phyloP scores from a whole-genome alignment of 345 rosid genomes.

The Hirschfeldia incana region DNA sequence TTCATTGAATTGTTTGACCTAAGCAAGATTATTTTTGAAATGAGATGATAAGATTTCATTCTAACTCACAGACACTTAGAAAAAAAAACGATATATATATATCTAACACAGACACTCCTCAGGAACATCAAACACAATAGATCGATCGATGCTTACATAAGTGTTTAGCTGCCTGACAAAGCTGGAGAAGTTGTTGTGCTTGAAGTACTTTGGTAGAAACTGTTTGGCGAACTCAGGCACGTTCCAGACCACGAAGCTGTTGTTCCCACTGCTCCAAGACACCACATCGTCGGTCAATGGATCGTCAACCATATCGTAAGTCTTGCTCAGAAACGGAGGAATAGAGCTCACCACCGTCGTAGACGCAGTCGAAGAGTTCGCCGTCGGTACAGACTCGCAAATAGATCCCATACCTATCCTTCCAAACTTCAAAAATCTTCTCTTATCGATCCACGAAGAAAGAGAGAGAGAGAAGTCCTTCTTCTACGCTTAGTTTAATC shows the following conservation, averaged over 20 bases:
- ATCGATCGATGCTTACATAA: neutral
- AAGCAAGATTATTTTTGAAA: neutral
- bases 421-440: neutral
- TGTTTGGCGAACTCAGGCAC: slow-evolving; percentile 58
- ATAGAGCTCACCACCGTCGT: neutral
- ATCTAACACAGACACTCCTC: no score
- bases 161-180: neutral
- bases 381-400: neutral
- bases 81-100: no score
- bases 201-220: slow-evolving; percentile 35
- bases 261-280: slow-evolving; percentile 74
- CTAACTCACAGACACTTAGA: no score
- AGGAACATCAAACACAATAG: no score
- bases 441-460: no score
- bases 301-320: slow-evolving; percentile 93
- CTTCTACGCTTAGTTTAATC: neutral
- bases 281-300: slow-evolving; percentile 65
- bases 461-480: neutral
- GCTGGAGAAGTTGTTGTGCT: neutral
- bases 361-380: neutral
- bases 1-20: neutral
- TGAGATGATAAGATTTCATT: neutral
- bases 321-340: slow-evolving; percentile 89
- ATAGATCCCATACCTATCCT: neutral
- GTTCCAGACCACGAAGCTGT: slow-evolving; percentile 56